Evolutionary conservation across 148 eudicot genomes (phyloP).

Genomic region (Dysphania ambrosioides): DNA sequence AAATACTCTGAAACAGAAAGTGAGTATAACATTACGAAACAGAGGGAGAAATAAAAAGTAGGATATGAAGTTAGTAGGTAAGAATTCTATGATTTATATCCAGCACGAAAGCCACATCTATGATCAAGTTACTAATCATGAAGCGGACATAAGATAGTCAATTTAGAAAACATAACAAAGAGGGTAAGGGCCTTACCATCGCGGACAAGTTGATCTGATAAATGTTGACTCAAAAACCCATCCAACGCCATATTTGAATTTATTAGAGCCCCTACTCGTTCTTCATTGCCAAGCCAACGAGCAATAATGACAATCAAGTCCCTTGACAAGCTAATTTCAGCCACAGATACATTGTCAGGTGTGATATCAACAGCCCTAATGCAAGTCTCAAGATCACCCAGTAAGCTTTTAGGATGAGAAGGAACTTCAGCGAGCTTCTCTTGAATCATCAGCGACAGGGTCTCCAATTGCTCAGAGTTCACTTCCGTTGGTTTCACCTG

Average conservation of each 20-base stretch:
- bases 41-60: too few species aligned
- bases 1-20: background rate
- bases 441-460: conserved; percentile 63
- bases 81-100: background rate
- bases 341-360: conserved; percentile 50
- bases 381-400: conserved; percentile 74
- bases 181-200: conserved; percentile 57
- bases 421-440: conserved; percentile 67
- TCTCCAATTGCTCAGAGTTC: conserved; percentile 54
- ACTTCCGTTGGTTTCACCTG: conserved; percentile 95
- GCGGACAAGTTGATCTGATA: conserved; percentile 81
- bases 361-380: conserved; percentile 52
- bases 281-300: conserved; percentile 82
- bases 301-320: conserved; percentile 68
- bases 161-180: background rate
- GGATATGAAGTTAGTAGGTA: background rate
- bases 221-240: conserved; percentile 57
- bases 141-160: background rate
- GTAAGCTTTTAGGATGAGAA: conserved; percentile 62
- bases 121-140: background rate
- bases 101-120: background rate
- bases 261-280: conserved; percentile 50
- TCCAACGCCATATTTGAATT: conserved; percentile 33
- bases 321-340: conserved; percentile 76
- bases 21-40: too few species aligned